phyloP scores from a whole-genome alignment of 2,329 filamentous ascomycete genomes.

The Penicillium verrucosum region DNA sequence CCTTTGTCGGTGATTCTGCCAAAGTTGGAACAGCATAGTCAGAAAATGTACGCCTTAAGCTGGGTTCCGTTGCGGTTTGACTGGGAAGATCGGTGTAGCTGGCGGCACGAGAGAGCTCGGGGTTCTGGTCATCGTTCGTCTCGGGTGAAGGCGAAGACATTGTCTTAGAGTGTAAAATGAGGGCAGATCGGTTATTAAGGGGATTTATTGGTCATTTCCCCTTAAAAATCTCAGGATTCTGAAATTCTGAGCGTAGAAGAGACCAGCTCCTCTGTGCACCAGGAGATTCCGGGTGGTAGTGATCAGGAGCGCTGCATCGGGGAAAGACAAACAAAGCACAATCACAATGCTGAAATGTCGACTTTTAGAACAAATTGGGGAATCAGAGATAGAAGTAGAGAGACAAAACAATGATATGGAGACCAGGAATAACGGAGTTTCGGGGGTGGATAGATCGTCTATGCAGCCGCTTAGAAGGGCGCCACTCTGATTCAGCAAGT shows the following conservation, averaged over 20 bases:
- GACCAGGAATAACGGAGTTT: slow-evolving; percentile 6
- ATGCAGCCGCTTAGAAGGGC: slow-evolving; percentile 12
- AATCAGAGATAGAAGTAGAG: not conserved
- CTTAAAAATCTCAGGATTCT: slow-evolving; percentile 20
- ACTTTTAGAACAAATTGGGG: not conserved
- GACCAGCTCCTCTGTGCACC: slow-evolving; percentile 44
- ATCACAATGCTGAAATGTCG: not conserved
- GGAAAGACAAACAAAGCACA: slow-evolving; percentile 10
- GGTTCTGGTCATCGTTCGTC: slow-evolving; percentile 25
- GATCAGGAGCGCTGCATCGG: slow-evolving; percentile 22
- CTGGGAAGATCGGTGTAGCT: slow-evolving; percentile 57
- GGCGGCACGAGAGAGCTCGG: slow-evolving; percentile 51
- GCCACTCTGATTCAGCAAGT: slow-evolving; percentile 19
- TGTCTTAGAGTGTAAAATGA: slow-evolving; percentile 19
- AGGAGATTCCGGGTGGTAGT: slow-evolving; percentile 17
- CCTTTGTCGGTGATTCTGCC: slow-evolving; percentile 36
- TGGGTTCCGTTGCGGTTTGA: slow-evolving; percentile 32
- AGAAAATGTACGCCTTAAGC: slow-evolving; percentile 50
- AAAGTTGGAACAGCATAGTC: slow-evolving; percentile 47
- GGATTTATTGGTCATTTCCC: slow-evolving; percentile 31
- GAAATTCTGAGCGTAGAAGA: slow-evolving; percentile 30
- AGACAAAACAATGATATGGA: not conserved
- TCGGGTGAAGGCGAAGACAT: slow-evolving; percentile 34
- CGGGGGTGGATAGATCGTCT: slow-evolving; percentile 14
- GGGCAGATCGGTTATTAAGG: slow-evolving; percentile 18